These are phyloP conservation scores for Pharnaceum exiguum DNA, from an alignment of 148 eudicot species.

Conservation along the genomic window DNA sequence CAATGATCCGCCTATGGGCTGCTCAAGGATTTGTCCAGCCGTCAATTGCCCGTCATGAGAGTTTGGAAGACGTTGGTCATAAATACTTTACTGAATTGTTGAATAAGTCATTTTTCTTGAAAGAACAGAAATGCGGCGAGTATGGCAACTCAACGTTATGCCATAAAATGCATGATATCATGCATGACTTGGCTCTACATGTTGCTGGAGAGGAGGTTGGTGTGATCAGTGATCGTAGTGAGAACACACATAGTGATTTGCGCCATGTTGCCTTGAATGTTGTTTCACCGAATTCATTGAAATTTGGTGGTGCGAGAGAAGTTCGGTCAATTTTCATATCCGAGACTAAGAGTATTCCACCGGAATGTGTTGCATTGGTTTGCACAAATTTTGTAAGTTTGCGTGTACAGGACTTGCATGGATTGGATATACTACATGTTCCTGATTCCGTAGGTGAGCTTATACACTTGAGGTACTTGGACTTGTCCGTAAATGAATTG, in stretches of 20 bases:
- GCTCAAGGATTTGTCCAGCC: constrained; percentile 6
- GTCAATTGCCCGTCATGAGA: neutral
- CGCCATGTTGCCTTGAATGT: neutral
- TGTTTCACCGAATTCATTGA: too few relatives aligned
- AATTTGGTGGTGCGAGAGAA: neutral
- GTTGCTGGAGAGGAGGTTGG: neutral
- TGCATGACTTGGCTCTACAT: neutral
- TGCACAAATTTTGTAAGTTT: neutral
- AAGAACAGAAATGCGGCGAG: neutral
- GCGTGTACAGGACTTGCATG: neutral
- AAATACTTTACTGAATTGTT: neutral
- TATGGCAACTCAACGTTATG: neutral
- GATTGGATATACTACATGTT: neutral
- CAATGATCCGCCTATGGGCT: constrained; percentile 13
- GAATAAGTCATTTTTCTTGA: neutral
- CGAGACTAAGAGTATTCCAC: neutral
- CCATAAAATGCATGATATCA: constrained; percentile 9
- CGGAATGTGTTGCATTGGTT: neutral
- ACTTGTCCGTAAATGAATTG: neutral
- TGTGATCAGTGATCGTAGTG: neutral
- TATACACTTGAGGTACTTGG: constrained; percentile 9
- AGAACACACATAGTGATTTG: neutral
- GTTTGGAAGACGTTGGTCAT: neutral
- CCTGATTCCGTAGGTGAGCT: neutral
- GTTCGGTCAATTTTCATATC: neutral